Evolutionary conservation across 148 eudicot genomes (phyloP).

Genomic region (Camellia granthamiana): DNA sequence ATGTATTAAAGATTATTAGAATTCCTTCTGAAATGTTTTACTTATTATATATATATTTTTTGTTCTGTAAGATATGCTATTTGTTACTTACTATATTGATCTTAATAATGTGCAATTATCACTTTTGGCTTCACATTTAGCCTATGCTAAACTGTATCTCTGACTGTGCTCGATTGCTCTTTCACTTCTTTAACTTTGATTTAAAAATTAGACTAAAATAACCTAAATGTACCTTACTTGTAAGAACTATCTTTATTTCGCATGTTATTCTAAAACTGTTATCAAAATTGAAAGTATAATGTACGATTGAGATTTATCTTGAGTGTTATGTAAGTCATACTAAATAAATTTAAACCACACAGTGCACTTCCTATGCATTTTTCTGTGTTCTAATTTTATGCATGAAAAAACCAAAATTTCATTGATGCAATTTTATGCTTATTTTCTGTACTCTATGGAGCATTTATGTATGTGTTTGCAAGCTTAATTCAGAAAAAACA

Average conservation of each 20-base stretch:
- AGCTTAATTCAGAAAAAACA: neutral
- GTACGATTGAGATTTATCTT: no score
- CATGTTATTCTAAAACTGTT: neutral
- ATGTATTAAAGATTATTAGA: neutral
- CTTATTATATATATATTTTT: neutral
- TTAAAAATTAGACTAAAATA: neutral
- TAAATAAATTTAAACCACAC: no score
- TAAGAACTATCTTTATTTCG: neutral
- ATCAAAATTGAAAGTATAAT: neutral
- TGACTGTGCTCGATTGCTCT: neutral
- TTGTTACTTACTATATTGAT: neutral
- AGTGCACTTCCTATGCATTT: no score
- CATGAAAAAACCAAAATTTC: neutral
- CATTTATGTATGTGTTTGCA: neutral
- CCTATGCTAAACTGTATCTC: neutral
- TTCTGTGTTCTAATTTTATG: no score
- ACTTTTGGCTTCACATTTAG: slow-evolving; percentile 2
- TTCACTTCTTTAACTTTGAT: neutral
- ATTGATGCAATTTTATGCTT: slow-evolving; percentile 3
- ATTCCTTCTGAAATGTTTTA: neutral
- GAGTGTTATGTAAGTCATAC: no score
- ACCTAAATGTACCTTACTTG: no score
- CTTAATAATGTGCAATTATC: neutral
- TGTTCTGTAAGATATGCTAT: neutral
- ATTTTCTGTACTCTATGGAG: neutral